Evolutionary conservation across 1,284 basidiomycete genomes (phyloP).

Genomic region (Trametes hirsuta): DNA sequence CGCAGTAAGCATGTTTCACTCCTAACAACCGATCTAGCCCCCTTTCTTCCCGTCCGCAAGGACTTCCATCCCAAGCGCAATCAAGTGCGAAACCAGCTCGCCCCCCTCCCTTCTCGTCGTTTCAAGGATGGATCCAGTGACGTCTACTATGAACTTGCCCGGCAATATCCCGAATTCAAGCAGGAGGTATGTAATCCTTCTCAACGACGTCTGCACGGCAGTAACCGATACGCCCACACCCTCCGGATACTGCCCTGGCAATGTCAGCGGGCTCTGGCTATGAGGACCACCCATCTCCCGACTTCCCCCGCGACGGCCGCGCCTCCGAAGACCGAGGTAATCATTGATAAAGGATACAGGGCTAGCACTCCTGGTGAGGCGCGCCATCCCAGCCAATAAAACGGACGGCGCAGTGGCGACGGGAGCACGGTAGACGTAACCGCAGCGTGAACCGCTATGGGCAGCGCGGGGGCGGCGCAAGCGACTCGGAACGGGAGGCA

Average conservation of each 20-base stretch:
- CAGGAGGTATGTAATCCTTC: constrained; percentile 57
- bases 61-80: constrained; percentile 99
- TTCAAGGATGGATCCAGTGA: constrained; percentile 98
- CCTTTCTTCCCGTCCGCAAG: constrained; percentile 88
- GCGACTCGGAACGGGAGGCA: constrained; percentile 54
- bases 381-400: constrained; percentile 34
- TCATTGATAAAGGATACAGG: constrained; percentile 64
- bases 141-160: constrained; percentile 93
- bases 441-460: constrained; percentile 20
- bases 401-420: constrained; percentile 32
- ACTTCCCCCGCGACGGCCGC: constrained; percentile 56
- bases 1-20: not conserved
- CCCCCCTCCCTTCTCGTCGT: constrained; percentile 87
- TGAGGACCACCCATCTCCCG: constrained; percentile 73
- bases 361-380: constrained; percentile 37
- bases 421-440: constrained; percentile 31
- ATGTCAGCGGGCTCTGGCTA: constrained; percentile 61
- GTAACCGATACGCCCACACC: constrained; percentile 11
- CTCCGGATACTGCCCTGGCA: constrained; percentile 26
- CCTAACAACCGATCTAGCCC: constrained; percentile 51
- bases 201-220: not conserved
- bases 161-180: constrained; percentile 95
- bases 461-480: constrained; percentile 25
- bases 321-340: constrained; percentile 52
- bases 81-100: constrained; percentile 97